Percentiles rank a stretch among this genome's conserved stretches.
Conservation (phyloP, 305 asterid species). For the Fraxinus floribunda region DNA sequence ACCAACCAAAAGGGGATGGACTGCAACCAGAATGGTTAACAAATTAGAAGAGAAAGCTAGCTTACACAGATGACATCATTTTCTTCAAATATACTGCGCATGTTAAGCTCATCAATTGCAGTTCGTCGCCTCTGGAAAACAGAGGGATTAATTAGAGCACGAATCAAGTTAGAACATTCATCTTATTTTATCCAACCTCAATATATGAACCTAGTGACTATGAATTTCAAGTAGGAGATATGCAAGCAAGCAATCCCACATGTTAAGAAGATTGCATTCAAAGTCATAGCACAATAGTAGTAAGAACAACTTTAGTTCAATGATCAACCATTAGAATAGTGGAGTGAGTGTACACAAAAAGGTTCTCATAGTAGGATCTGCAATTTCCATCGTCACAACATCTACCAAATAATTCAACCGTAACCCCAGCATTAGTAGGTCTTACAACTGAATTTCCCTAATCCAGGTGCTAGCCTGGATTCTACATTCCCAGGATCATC, state of each 20-base stretch:
- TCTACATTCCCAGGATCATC: neutral
- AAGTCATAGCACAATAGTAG: neutral
- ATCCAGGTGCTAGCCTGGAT: neutral
- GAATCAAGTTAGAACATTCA: neutral
- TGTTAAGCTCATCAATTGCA: conserved; percentile 90
- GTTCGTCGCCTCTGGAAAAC: conserved; percentile 85
- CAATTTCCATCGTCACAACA: conserved; percentile 1
- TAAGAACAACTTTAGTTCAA: neutral
- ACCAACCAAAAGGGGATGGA: neutral
- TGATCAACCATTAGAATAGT: neutral
- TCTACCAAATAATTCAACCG: neutral
- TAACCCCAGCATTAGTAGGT: neutral
- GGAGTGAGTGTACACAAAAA: neutral
- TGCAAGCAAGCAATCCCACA: neutral
- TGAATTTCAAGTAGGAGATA: neutral
- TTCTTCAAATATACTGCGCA: conserved; percentile 92
- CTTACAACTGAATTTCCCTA: neutral
- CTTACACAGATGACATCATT: conserved; percentile 91
- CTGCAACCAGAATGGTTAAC: conserved; percentile 6
- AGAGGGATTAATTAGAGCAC: neutral
- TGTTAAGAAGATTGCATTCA: neutral
- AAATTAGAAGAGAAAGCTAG: conserved; percentile 16
- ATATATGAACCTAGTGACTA: neutral
- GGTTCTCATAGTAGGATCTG: neutral
- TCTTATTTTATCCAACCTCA: neutral